Evolutionary conservation across 1,139 yeast species (phyloP).

Genomic region (Nakaseomyces uthaithaninus): DNA sequence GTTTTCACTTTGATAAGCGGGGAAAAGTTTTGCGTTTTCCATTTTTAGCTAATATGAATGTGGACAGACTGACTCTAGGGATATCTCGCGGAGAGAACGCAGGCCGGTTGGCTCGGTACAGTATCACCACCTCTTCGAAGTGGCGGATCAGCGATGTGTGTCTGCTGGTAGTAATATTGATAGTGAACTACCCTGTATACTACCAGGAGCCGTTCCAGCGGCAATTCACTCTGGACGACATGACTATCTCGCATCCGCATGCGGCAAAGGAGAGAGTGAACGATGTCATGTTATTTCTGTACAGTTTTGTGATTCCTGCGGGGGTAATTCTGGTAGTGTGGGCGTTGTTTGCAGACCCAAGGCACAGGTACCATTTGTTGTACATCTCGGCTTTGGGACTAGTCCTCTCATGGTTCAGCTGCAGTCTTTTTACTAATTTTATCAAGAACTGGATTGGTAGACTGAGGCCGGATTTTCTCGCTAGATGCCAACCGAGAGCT

Average conservation of each 20-base stretch:
- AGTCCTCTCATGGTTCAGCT: slow-evolving; percentile 43
- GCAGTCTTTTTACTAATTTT: slow-evolving; percentile 53
- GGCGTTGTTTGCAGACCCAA: slow-evolving; percentile 34
- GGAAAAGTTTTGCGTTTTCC: too few relatives aligned
- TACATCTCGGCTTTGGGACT: slow-evolving; percentile 50
- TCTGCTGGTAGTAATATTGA: slow-evolving; percentile 37
- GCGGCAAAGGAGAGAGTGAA: slow-evolving; percentile 57
- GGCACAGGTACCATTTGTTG: slow-evolving; percentile 37
- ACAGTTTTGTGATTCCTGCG: slow-evolving; percentile 39
- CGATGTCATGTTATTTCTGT: slow-evolving; percentile 34
- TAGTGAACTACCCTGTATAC: slow-evolving; percentile 40
- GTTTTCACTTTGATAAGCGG: too few relatives aligned
- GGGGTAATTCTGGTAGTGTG: slow-evolving; percentile 34
- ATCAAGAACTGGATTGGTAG: slow-evolving; percentile 68
- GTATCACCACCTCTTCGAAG: slow-evolving; percentile 23
- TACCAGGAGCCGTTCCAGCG: slow-evolving; percentile 56
- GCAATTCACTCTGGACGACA: slow-evolving; percentile 53
- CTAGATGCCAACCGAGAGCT: slow-evolving; percentile 52
- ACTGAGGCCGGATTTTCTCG: slow-evolving; percentile 70
- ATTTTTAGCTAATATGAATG: slow-evolving; percentile 16
- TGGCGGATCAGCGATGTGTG: slow-evolving; percentile 59
- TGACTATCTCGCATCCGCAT: slow-evolving; percentile 63
- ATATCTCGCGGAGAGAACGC: slow-evolving; percentile 1
- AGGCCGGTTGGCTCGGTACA: not conserved
- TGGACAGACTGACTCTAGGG: slow-evolving; percentile 49